Evolutionary conservation across 139 green algal species (phyloP), one percentile per base, ranked within the genome.

Genomic region (Marvania coccoides): DNA sequence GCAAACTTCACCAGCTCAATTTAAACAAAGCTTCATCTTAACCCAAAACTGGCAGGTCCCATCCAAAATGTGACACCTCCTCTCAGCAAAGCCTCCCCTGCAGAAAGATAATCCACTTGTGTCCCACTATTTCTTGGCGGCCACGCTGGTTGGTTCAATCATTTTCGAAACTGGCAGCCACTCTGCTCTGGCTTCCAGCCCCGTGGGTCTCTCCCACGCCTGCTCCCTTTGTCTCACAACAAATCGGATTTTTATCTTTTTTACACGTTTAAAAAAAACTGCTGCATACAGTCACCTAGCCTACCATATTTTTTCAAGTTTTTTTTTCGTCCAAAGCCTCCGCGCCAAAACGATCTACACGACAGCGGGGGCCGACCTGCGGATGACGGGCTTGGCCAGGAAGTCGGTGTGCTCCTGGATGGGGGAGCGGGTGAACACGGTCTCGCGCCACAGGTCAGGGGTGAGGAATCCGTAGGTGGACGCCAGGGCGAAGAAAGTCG

Each of bases 381-480:
- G 69, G 38, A 86, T 65, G 26, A 65, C 76, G 37, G 87, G 87
- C 87, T 91, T 94, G 61, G 83, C 80, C 57, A 94, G 75, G 71
- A 90, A 86, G 69, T 94, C 90, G 26, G 89, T 96, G 70, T 90
- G 95, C 75, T 98, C 77, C 89, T 73, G 66, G 19, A 73, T 38
- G 6, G 95, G 95, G 5, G 81, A 71, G 81, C 95, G 95, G 62
- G 70, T 83, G 80, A 95, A 98, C 69, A 85, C 83, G 55, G 87
- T 98, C 82, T 96, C 88, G 47, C 78, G 77, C 95, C 95, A 99
- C 63, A 99, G 76, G 53, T 99, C 95, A 34, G 95, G 94, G 8
- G 93, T 92, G 56, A 99, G 79, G 90, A 98, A 99, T 58, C 82
- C 88, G 63, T 98, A 99, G 15, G 93, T 97, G 62, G 83, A 73